A percentile compares a stretch with the other conserved stretches of the same genome.
These are phyloP conservation scores for Withania somnifera DNA, from an alignment of 305 asterid genomes.

Conservation along the genomic window DNA sequence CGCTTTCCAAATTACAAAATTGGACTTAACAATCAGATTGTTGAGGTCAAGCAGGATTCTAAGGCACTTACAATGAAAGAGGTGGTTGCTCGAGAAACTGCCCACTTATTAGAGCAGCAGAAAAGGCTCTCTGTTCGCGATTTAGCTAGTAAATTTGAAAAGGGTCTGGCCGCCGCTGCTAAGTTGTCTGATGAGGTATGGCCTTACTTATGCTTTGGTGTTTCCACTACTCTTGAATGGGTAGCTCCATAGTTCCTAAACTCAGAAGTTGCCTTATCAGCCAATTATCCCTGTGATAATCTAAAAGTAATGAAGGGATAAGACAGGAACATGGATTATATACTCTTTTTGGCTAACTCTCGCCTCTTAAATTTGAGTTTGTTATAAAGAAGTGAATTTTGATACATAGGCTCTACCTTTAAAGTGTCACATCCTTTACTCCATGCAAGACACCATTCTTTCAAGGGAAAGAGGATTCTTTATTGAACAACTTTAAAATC, in stretches of 20 bases:
- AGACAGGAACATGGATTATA: background rate
- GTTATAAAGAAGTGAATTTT: background rate
- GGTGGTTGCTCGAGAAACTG: slow-evolving; percentile 78
- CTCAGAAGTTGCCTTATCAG: background rate
- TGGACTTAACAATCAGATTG: slow-evolving; percentile 68
- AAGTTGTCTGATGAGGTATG: slow-evolving; percentile 84
- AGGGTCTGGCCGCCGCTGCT: slow-evolving; percentile 93
- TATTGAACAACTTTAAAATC: background rate
- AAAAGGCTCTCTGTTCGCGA: slow-evolving; percentile 91
- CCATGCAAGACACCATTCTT: background rate
- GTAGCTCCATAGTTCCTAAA: background rate
- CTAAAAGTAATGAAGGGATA: background rate
- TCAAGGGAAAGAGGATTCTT: background rate
- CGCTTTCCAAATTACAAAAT: slow-evolving; percentile 79
- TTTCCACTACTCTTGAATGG: background rate
- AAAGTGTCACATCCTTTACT: background rate
- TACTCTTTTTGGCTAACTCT: background rate
- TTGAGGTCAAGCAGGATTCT: slow-evolving; percentile 63
- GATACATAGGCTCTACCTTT: background rate
- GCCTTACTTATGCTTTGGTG: background rate
- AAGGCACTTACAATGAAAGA: slow-evolving; percentile 57
- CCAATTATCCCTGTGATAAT: background rate
- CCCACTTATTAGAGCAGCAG: slow-evolving; percentile 74
- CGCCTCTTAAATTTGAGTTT: background rate
- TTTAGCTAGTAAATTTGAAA: slow-evolving; percentile 90